Conservation (phyloP, 495 filamentous ascomycete species). For the Staphylotrichum tortipilum region DNA sequence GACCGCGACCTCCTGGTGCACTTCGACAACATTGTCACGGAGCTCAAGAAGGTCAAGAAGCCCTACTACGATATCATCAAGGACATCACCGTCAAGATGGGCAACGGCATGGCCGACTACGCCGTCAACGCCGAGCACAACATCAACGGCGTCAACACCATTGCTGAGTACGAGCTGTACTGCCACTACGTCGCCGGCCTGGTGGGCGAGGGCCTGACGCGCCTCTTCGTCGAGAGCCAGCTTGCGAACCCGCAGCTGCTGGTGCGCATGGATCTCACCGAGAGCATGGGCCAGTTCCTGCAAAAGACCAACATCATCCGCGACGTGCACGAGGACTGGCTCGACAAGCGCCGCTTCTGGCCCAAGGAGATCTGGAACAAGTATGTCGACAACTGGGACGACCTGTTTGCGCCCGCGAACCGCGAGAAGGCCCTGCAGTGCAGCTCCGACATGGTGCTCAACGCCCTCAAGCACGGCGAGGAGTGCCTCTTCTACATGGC, state of each 20-base stretch:
- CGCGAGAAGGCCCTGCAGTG: slow-evolving; percentile 74
- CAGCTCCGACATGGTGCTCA: slow-evolving; percentile 89
- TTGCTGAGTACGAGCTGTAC: slow-evolving; percentile 87
- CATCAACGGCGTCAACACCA: slow-evolving; percentile 66
- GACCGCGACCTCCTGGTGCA: slow-evolving; percentile 85
- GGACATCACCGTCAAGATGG: slow-evolving; percentile 93
- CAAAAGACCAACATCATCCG: slow-evolving; percentile 99
- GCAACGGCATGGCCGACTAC: slow-evolving; percentile 97
- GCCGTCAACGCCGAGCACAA: slow-evolving; percentile 72
- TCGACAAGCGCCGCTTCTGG: slow-evolving; percentile 85
- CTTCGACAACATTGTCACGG: slow-evolving; percentile 76
- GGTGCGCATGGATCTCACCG: slow-evolving; percentile 68
- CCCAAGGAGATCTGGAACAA: slow-evolving; percentile 94
- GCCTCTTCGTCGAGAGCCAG: slow-evolving; percentile 78
- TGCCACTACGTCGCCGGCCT: slow-evolving; percentile 97
- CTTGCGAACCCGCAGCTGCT: slow-evolving; percentile 81
- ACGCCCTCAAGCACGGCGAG: slow-evolving; percentile 76
- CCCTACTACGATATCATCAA: slow-evolving; percentile 78
- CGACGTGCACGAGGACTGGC: slow-evolving; percentile 81
- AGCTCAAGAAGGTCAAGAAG: slow-evolving; percentile 84
- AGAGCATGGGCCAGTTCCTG: slow-evolving; percentile 94
- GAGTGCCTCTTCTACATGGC: slow-evolving; percentile 97
- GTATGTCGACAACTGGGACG: slow-evolving; percentile 79
- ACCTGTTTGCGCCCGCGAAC: slow-evolving; percentile 78
- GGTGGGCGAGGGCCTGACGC: slow-evolving; percentile 87